A percentile compares a stretch with the other conserved stretches of the same genome.
Evolutionary conservation across 1,139 yeast species (phyloP).

Genomic region (Tardiomyces blankii): DNA sequence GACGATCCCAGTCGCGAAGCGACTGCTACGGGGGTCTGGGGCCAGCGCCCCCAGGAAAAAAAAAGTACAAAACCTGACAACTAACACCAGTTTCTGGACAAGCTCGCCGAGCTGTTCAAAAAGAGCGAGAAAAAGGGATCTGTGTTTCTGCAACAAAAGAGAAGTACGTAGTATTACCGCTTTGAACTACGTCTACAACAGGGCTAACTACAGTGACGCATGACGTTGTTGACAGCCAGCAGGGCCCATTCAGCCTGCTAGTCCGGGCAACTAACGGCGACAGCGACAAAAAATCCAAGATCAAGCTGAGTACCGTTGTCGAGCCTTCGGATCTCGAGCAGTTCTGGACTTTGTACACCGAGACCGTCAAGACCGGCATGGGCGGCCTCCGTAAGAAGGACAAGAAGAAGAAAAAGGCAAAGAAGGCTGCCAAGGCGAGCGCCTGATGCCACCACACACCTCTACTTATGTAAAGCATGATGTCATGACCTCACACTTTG

Average conservation of each 20-base stretch:
- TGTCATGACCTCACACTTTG: no score
- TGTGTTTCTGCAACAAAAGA: constrained; percentile 19
- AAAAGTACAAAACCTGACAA: no score
- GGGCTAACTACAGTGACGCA: neutral
- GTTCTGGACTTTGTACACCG: constrained; percentile 60
- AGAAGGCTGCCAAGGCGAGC: neutral
- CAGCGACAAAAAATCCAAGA: constrained; percentile 32
- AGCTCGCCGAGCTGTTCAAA: constrained; percentile 15
- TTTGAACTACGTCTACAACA: constrained; percentile 1
- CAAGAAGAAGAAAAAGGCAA: constrained; percentile 18
- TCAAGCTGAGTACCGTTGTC: constrained; percentile 54
- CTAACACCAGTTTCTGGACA: constrained; percentile 15
- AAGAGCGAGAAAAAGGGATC: constrained; percentile 30
- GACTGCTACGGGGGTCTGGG: no score
- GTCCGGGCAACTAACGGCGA: constrained; percentile 42
- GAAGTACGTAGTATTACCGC: constrained; percentile 12
- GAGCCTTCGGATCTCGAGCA: constrained; percentile 41
- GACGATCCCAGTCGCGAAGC: no score
- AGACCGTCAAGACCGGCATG: constrained; percentile 47
- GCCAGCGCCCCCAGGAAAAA: no score
- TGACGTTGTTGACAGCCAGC: neutral
- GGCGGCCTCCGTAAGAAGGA: constrained; percentile 48
- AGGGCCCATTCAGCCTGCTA: constrained; percentile 11
- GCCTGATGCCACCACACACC: no score
- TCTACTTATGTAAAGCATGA: no score